Percentiles rank a stretch among this genome's conserved stretches.
Conservation (phyloP, 495 filamentous ascomycete species). For the Hypoxylon crocopeplum region DNA sequence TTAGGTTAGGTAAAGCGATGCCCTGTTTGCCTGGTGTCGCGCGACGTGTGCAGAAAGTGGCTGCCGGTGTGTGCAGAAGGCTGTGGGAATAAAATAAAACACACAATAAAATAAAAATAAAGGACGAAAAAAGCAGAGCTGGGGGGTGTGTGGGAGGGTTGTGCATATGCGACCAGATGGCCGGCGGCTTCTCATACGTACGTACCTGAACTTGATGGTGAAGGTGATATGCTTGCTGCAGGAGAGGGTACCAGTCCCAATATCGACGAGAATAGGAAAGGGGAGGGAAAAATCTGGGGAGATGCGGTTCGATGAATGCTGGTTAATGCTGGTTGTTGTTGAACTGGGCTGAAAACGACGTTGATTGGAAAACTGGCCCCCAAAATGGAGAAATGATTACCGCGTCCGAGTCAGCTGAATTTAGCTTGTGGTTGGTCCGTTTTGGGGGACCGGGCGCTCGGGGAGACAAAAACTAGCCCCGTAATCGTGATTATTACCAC, state of each 20-base stretch:
- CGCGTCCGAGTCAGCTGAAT: constrained; percentile 28
- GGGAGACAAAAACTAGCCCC: constrained; percentile 24
- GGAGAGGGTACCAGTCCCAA: constrained; percentile 35
- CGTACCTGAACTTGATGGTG: constrained; percentile 37
- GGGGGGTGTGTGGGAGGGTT: constrained; percentile 9
- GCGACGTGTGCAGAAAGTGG: constrained; percentile 18
- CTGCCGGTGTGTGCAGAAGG: constrained; percentile 10
- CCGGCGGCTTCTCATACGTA: constrained; percentile 37
- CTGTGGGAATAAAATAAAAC: constrained; percentile 20
- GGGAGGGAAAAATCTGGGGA: constrained; percentile 37
- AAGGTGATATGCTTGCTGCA: constrained; percentile 32
- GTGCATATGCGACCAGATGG: constrained; percentile 38
- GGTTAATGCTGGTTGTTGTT: constrained; percentile 16
- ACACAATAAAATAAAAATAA: constrained; percentile 21
- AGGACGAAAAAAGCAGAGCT: constrained; percentile 1
- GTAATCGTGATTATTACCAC: constrained; percentile 30
- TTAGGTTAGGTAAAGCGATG: not conserved
- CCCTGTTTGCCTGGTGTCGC: constrained; percentile 29
- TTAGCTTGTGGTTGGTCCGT: constrained; percentile 8
- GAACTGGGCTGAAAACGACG: constrained; percentile 31
- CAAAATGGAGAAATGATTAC: constrained; percentile 27
- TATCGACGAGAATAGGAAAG: constrained; percentile 37
- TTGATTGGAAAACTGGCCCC: constrained; percentile 32
- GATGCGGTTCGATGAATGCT: constrained; percentile 23
- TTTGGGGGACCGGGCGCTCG: constrained; percentile 11